Evolutionary conservation across 805 yeast genomes (phyloP).

Genomic region (Saccharomycopsis fibuligera): DNA sequence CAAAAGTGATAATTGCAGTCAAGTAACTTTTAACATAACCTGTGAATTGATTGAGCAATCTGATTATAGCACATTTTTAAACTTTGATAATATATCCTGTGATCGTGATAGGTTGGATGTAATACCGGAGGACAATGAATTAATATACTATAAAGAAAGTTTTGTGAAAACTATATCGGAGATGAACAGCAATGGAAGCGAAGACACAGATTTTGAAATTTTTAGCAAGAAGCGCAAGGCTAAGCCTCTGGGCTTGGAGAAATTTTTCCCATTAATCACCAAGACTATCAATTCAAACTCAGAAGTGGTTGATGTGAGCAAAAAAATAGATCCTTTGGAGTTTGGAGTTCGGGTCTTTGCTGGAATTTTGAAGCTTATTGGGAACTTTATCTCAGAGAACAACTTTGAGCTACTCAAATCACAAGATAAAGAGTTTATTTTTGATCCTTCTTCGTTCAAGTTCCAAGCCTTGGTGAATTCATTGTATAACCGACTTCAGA

Average conservation of each 20-base stretch:
- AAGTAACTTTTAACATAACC: constrained; percentile 4
- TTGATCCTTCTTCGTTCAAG: constrained; percentile 15
- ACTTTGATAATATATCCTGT: not conserved
- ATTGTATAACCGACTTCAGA: constrained; percentile 2
- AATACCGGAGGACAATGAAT: not conserved
- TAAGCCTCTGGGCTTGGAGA: constrained; percentile 5
- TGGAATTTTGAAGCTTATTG: constrained; percentile 10
- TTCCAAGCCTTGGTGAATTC: constrained; percentile 18
- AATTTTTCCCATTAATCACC: constrained; percentile 6
- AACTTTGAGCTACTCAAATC: constrained; percentile 8
- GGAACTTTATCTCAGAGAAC: constrained; percentile 2
- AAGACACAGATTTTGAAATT: too few relatives aligned
- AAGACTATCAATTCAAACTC: not conserved
- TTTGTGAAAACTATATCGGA: constrained; percentile 1
- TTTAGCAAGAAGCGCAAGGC: not conserved
- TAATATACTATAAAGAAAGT: constrained; percentile 11
- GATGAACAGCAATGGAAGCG: not conserved
- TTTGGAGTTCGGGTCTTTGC: constrained; percentile 5
- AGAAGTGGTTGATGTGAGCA: too few relatives aligned
- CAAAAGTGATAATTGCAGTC: constrained; percentile 10
- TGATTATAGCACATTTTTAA: constrained; percentile 1
- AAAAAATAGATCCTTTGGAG: constrained; percentile 3
- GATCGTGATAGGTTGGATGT: not conserved
- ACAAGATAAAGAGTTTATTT: constrained; percentile 8
- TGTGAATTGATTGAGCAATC: not conserved